Base-by-base conservation (phyloP, 495 filamentous ascomycete genomes). In the Durotheca rogersii region DNA sequence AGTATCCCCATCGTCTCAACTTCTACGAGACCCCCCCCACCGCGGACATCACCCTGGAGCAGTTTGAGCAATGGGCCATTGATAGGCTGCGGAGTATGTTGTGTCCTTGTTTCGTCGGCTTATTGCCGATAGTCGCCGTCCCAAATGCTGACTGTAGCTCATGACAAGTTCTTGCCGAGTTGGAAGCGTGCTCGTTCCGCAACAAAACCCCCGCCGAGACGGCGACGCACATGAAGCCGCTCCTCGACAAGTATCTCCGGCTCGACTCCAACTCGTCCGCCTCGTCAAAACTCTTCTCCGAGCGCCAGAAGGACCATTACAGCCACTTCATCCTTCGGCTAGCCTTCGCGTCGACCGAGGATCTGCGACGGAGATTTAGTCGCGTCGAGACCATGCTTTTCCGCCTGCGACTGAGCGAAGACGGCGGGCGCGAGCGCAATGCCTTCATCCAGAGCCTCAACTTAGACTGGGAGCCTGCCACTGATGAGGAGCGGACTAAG, bases 1-100 rank as follows among this genome's bases (percentile, higher is more conserved):
- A 88, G 21, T 99, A 96, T 65, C 79, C 82, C 11, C 80, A 93
- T 70, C 85, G 90, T 43, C 77, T 99, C 58, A 99, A 92, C 74
- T 88, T 96, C 71, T 99, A 99, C 72, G 78, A 79, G 18, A 76
- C 77, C 15, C 91, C 94, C 21, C 94, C 94, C 0, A 95, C 90
- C 1, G 85, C 85, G 17, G 94, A 99, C 58, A 90, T 99, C 68
- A 95, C 89, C 2, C 84, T 99, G 35, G 94, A 99, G 67, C 82
- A 97, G 60, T 99, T 99, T 62, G 94, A 99, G 62, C 88, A 95
- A 80, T 99, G 94, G 94, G 94, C 92, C n/a, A 96, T 99, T 59
- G 84, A 94, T 61, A 80, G 94, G 37, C 60, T 99, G 50, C 84
- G 86, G 58, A 73, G 90, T 93, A 72, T 35, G 25, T n/a, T n/a